phyloP scores from a whole-genome alignment of 2,329 filamentous ascomycete genomes.

The Parastagonospora avenae region DNA sequence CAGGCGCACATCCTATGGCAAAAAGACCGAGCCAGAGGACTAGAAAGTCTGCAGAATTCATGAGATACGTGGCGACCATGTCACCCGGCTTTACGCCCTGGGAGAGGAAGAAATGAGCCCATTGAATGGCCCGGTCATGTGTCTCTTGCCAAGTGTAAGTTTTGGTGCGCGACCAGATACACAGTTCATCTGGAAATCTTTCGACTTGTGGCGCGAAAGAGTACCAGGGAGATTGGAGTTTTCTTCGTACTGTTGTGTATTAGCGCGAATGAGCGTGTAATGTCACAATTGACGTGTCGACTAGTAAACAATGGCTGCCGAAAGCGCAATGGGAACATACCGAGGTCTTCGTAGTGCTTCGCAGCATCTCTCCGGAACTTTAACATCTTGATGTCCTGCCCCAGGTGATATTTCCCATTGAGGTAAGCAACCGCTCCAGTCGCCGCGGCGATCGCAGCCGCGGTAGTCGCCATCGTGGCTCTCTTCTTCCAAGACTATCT shows the following conservation, averaged over 20 bases:
- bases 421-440: conserved; percentile 61
- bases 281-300: not conserved
- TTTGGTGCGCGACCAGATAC: conserved; percentile 69
- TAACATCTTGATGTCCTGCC: conserved; percentile 62
- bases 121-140: conserved; percentile 36
- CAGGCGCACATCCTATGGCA: conserved; percentile 70
- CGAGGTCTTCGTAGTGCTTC: conserved; percentile 31
- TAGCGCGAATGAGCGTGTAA: not conserved
- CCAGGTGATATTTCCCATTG: conserved; percentile 70
- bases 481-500: too few species aligned
- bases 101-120: conserved; percentile 39
- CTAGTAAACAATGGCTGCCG: not conserved
- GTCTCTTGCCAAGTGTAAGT: conserved; percentile 44
- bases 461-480: conserved; percentile 29
- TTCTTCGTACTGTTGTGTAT: conserved; percentile 46
- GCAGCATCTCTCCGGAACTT: conserved; percentile 47
- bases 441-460: conserved; percentile 35
- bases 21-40: conserved; percentile 69
- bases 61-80: conserved; percentile 68
- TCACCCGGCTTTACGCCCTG: conserved; percentile 66
- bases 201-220: conserved; percentile 27
- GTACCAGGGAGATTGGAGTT: conserved; percentile 39
- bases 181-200: conserved; percentile 53
- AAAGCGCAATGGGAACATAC: conserved; percentile 18
- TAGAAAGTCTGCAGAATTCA: conserved; percentile 69